Evolutionary conservation across 1,284 basidiomycete genomes (phyloP).

Genomic region (Sanghuangporus weigelae): DNA sequence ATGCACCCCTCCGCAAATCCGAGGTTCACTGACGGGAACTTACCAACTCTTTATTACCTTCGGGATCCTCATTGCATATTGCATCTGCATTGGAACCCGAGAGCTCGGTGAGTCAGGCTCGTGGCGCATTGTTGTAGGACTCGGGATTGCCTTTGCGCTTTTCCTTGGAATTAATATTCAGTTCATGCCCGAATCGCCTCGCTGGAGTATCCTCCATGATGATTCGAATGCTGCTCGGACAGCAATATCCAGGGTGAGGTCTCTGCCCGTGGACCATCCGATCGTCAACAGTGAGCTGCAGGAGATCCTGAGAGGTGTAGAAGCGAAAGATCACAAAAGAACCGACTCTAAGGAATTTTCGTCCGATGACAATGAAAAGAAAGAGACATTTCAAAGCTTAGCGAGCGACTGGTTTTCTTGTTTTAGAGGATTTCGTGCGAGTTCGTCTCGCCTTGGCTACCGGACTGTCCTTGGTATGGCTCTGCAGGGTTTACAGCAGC

Average conservation of each 20-base stretch:
- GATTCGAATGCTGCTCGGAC: slow-evolving; percentile 43
- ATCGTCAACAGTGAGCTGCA: slow-evolving; percentile 45
- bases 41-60: slow-evolving; percentile 76
- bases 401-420: slow-evolving; percentile 52
- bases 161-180: slow-evolving; percentile 77
- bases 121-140: slow-evolving; percentile 68
- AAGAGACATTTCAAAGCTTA: slow-evolving; percentile 16
- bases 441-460: slow-evolving; percentile 40
- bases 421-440: slow-evolving; percentile 45
- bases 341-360: slow-evolving; percentile 28
- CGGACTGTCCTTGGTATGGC: slow-evolving; percentile 60
- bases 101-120: slow-evolving; percentile 42
- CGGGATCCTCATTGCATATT: slow-evolving; percentile 68
- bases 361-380: slow-evolving; percentile 21
- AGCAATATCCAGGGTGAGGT: slow-evolving; percentile 53
- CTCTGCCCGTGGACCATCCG: slow-evolving; percentile 40
- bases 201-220: background rate
- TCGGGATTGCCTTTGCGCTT: slow-evolving; percentile 66
- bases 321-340: slow-evolving; percentile 37
- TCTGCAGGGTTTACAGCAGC: slow-evolving; percentile 70
- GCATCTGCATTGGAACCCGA: slow-evolving; percentile 55
- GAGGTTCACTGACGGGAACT: slow-evolving; percentile 69
- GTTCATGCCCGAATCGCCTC: background rate
- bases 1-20: slow-evolving; percentile 71
- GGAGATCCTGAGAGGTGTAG: slow-evolving; percentile 40